A percentile compares a stretch with the other conserved stretches of the same genome.
phyloP scores from a whole-genome alignment of 2,329 filamentous ascomycete species.

The Harringtonia lauricola region DNA sequence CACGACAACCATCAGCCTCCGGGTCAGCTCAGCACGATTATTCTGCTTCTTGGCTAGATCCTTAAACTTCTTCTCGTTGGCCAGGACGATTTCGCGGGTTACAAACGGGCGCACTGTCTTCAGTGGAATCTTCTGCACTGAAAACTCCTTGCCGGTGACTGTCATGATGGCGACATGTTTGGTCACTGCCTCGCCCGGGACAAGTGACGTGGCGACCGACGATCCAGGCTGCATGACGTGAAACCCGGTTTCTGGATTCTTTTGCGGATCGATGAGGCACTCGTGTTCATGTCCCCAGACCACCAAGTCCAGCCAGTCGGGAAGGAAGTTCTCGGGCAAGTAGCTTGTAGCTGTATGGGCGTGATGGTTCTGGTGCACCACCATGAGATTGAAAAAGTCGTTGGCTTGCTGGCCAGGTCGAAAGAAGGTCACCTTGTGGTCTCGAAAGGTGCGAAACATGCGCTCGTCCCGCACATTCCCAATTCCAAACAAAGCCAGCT shows the following conservation, averaged over 20 bases:
- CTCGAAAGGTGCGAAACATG: slow-evolving; percentile 84
- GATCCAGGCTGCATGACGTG: slow-evolving; percentile 97
- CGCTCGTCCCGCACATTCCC: slow-evolving; percentile 95
- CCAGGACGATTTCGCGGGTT: slow-evolving; percentile 69
- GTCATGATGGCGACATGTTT: slow-evolving; percentile 86
- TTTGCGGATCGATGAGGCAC: slow-evolving; percentile 73
- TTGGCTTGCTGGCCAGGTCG: slow-evolving; percentile 66
- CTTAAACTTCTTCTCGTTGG: slow-evolving; percentile 65
- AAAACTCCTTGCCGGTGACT: slow-evolving; percentile 73
- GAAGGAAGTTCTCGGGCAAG: slow-evolving; percentile 84
- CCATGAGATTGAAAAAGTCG: slow-evolving; percentile 94
- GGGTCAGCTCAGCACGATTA: slow-evolving; percentile 71
- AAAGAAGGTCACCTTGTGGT: slow-evolving; percentile 90
- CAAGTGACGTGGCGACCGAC: slow-evolving; percentile 85
- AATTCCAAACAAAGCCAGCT: slow-evolving; percentile 84
- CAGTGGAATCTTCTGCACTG: slow-evolving; percentile 67
- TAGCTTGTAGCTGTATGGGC: slow-evolving; percentile 90
- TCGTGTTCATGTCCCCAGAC: slow-evolving; percentile 98
- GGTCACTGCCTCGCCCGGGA: slow-evolving; percentile 77
- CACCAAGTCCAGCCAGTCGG: slow-evolving; percentile 81
- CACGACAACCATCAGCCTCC: slow-evolving; percentile 65
- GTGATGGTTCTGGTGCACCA: slow-evolving; percentile 92
- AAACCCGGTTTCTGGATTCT: slow-evolving; percentile 82
- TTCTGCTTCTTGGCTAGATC: slow-evolving; percentile 71
- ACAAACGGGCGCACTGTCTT: slow-evolving; percentile 88